Evolutionary conservation across 768 basidiomycete species (phyloP).

Genomic region (Hortiboletus flavorubellus): DNA sequence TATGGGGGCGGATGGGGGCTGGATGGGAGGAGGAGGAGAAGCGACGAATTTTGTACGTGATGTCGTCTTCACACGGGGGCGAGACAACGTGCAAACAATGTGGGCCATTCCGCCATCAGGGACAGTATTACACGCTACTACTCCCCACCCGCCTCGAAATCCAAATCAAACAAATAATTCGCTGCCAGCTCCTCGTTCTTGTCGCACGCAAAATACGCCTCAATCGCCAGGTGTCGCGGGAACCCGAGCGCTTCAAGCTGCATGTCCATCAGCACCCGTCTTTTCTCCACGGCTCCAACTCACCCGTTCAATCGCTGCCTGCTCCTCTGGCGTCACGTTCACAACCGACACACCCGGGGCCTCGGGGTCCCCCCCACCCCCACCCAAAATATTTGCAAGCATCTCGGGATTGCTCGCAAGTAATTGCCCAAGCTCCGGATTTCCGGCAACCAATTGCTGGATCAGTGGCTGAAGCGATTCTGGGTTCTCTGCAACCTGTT

Average conservation of each 20-base stretch:
- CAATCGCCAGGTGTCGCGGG: slow-evolving; percentile 69
- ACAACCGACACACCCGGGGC: slow-evolving; percentile 42
- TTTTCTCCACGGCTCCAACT: slow-evolving; percentile 29
- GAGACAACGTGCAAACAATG: slow-evolving; percentile 28
- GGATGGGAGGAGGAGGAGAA: slow-evolving; percentile 8
- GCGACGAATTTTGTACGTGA: slow-evolving; percentile 28
- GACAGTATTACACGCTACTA: not conserved
- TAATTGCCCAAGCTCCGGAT: slow-evolving; percentile 71
- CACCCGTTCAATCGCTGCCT: slow-evolving; percentile 85
- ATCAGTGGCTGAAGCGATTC: slow-evolving; percentile 72
- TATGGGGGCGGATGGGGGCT: slow-evolving; percentile 17
- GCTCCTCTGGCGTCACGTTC: slow-evolving; percentile 82
- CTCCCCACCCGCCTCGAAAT: slow-evolving; percentile 40
- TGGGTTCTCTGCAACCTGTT: slow-evolving; percentile 75
- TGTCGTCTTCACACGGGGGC: slow-evolving; percentile 27
- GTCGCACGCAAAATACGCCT: slow-evolving; percentile 94
- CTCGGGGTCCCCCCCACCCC: slow-evolving; percentile 37
- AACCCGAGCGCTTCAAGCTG: slow-evolving; percentile 90
- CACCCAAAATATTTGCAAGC: slow-evolving; percentile 61
- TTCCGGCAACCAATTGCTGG: slow-evolving; percentile 72
- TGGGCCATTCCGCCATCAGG: slow-evolving; percentile 1
- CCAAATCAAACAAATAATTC: slow-evolving; percentile 80
- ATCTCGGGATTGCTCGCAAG: slow-evolving; percentile 72
- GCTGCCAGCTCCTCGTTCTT: slow-evolving; percentile 97
- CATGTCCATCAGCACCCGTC: not conserved